These are phyloP conservation scores for Spathaspora passalidarum DNA, from an alignment of 805 yeast species.

Conservation along the genomic window DNA sequence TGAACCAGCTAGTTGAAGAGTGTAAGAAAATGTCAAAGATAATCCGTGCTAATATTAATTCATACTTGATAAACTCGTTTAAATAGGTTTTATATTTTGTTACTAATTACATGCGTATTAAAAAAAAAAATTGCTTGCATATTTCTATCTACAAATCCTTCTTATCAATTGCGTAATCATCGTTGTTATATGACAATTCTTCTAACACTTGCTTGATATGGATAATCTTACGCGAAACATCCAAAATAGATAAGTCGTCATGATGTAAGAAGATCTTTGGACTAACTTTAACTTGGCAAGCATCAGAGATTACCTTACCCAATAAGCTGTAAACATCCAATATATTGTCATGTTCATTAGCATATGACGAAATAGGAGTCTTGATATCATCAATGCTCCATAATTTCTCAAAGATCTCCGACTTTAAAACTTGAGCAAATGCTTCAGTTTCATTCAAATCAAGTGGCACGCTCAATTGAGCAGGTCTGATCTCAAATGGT, in stretches of 20 bases:
- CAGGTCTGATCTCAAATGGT: constrained; percentile 59
- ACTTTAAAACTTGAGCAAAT: constrained; percentile 31
- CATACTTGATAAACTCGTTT: constrained; percentile 30
- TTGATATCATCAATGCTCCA: constrained; percentile 21
- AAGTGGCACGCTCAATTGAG: constrained; percentile 34
- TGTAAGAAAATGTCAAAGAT: constrained; percentile 44
- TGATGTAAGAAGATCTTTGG: constrained; percentile 33
- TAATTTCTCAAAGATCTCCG: constrained; percentile 29
- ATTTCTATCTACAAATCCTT: constrained; percentile 4
- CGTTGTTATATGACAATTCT: constrained; percentile 19
- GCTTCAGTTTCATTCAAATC: constrained; percentile 23
- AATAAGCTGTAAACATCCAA: constrained; percentile 27
- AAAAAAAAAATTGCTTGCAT: neutral
- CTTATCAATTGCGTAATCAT: constrained; percentile 4
- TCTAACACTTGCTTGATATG: constrained; percentile 33
- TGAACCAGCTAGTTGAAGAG: constrained; percentile 32
- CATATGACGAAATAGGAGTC: constrained; percentile 21
- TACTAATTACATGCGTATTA: constrained; percentile 4
- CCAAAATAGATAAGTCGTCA: constrained; percentile 22
- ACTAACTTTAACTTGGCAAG: constrained; percentile 37
- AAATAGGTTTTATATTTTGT: neutral
- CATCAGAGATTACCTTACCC: constrained; percentile 25
- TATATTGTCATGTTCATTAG: constrained; percentile 25
- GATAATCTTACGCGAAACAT: constrained; percentile 30
- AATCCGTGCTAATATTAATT: constrained; percentile 44